Evolutionary conservation across 345 rosid species (phyloP), one percentile per base, ranked within the genome.

Genomic region (Euphorbia pulcherrima): DNA sequence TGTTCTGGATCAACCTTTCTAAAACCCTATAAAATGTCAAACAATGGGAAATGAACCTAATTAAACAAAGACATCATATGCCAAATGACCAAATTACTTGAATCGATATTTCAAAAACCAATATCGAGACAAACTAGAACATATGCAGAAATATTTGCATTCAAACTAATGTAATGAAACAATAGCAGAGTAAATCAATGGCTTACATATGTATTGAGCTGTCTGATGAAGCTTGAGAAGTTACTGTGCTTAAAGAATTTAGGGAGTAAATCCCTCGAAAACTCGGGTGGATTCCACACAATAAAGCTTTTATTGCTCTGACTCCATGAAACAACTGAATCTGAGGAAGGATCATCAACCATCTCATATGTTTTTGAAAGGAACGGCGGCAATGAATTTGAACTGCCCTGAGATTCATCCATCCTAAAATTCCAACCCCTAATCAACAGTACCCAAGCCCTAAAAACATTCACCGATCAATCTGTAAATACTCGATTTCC

Each of bases 151-250:
- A 46, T 18, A 27, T 10, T 16, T 24, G 26, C 28, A 61, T 1
- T 24, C 20, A 4, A 7, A 59, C 29, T 26, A 37, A 18, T 17
- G 55, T 8, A 33, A 5, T n/a, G 23, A 30, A 54, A 68, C 50
- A 51, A 5, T 2, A 17, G 40, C 65, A 21, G 21, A 59, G 59
- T 3, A 77, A 62, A 37, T 17, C 21, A 67, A 44, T 53, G 64
- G 50, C 88, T 85, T 82, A 90, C 97, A 80, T 90, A 90, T 74
- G 97, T 92, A 60, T 95, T 95, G 46, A 95, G 97, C 85, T 95
- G 99, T 40, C 97, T 88, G 80, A 92, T 88, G 77, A 94, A 94
- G 76, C 99, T 94, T 0, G 99, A 89, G 79, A 92, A 94, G 61
- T 94, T 92, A 74, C 77, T 92, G 71, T 92, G 99, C 75, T 94